Base-by-base conservation (phyloP, 345 rosid species). In the Citrus unshiu region DNA sequence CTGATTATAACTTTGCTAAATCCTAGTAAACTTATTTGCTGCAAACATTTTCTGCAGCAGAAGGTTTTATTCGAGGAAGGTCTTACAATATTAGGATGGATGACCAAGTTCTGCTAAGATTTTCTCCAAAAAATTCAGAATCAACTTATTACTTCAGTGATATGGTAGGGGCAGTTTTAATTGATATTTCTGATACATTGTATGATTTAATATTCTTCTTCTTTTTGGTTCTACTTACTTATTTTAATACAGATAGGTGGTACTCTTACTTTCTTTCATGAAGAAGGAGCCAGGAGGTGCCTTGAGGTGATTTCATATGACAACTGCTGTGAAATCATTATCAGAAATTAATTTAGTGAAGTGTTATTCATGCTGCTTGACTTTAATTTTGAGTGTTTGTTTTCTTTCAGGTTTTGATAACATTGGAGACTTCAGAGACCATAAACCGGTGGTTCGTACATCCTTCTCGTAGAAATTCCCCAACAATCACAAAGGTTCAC, bases 21-120 rank as follows among this genome's bases (percentile, higher is more conserved):
- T 76, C 32, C 67, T 79, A 80, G 83, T 81, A 51, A 82, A 82
- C 86, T 90, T 87, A 90, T 81, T 78, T 69, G 80, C 61, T 72
- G 67, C 83, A 77, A 86, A 75, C 83, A 79, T 91, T 91, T 86
- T 82, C 90, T 87, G 89, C 94, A 91, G 97, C 93, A 85, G 98
- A 96, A 86, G 90, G 94, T 87, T 96, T 90, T 83, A 83, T 91
- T 85, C 93, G 97, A 85, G 98, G 97, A 81, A 96, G 97, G 84
- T 96, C 99, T n/a, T 96, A 94, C 83, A 96, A 96, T 81, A 94
- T 96, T 77, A 90, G 92, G 86, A 87, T 96, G 97, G 99, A 96
- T 87, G 94, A 91, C 75, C 88, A 83, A 85, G 94, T 96, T 81
- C 83, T 96, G 69, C 92, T 96, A 69, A 89, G 97, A 88, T 94